A percentile compares a stretch with the other conserved stretches of the same genome.
phyloP scores from a whole-genome alignment of 768 basidiomycete species.

The Mrakia blollopis region DNA sequence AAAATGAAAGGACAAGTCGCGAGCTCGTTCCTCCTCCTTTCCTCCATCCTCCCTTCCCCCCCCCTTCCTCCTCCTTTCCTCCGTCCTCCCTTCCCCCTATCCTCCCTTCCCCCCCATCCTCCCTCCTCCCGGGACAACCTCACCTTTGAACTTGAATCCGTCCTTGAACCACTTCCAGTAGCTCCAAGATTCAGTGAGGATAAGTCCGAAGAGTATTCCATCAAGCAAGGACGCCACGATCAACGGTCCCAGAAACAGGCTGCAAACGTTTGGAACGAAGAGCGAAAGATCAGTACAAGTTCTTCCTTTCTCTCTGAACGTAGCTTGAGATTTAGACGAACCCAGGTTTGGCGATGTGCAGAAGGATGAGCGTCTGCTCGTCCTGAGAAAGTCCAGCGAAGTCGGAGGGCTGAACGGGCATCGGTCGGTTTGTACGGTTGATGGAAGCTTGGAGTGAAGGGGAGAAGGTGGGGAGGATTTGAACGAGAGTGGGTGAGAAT shows the following conservation, averaged over 20 bases:
- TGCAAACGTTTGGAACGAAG: not conserved
- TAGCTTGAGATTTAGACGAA: not conserved
- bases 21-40: not conserved
- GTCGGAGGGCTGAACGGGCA: not conserved
- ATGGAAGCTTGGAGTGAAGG: not conserved
- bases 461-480: not conserved
- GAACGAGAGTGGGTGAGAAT: not conserved
- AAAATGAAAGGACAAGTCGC: not conserved
- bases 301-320: too few relatives aligned
- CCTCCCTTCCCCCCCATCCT: too few relatives aligned
- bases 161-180: slow-evolving; percentile 2
- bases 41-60: too few relatives aligned
- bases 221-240: not conserved
- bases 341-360: not conserved
- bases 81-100: too few relatives aligned
- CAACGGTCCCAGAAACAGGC: not conserved
- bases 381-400: not conserved
- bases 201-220: not conserved
- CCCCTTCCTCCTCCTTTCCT: too few relatives aligned
- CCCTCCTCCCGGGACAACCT: not conserved
- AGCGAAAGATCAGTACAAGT: not conserved
- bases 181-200: not conserved
- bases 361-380: not conserved
- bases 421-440: not conserved
- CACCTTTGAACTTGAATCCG: slow-evolving; percentile 3